Evolutionary conservation across 1,284 basidiomycete species (phyloP).

Genomic region (Cutaneotrichosporon sp.): DNA sequence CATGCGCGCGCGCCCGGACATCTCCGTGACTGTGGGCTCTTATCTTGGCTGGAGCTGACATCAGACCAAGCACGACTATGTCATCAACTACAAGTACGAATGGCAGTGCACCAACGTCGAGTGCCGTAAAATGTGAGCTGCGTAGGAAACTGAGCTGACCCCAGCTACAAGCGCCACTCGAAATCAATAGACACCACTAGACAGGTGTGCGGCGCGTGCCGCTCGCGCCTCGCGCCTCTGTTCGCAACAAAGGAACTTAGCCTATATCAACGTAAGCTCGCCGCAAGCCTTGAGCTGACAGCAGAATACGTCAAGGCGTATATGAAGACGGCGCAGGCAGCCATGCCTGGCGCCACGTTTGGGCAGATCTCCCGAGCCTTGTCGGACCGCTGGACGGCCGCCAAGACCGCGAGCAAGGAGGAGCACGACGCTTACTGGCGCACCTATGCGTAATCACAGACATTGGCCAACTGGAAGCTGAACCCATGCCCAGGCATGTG

Average conservation of each 20-base stretch:
- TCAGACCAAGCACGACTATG: constrained; percentile 45
- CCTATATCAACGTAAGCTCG: constrained; percentile 36
- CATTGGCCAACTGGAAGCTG: no score
- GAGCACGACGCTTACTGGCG: constrained; percentile 17
- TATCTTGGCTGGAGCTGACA: background rate
- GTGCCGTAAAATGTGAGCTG: constrained; percentile 38
- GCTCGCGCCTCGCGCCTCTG: constrained; percentile 30
- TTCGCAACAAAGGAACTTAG: constrained; percentile 32
- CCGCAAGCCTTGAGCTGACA: background rate
- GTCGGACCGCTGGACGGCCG: constrained; percentile 35
- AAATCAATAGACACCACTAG: constrained; percentile 41
- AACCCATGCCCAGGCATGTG: no score
- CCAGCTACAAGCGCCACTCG: constrained; percentile 39
- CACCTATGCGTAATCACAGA: background rate
- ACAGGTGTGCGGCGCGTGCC: constrained; percentile 39
- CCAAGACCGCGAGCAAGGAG: constrained; percentile 15
- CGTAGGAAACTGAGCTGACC: background rate
- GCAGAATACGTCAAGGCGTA: constrained; percentile 41
- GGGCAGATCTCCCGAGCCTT: constrained; percentile 45
- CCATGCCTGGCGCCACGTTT: constrained; percentile 32
- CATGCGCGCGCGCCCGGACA: constrained; percentile 38
- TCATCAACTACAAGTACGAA: constrained; percentile 45
- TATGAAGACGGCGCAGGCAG: constrained; percentile 39
- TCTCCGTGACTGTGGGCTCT: constrained; percentile 41
- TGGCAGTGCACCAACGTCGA: constrained; percentile 38